Conservation (phyloP, 768 basidiomycete species). For the Macrocybe gigantea region DNA sequence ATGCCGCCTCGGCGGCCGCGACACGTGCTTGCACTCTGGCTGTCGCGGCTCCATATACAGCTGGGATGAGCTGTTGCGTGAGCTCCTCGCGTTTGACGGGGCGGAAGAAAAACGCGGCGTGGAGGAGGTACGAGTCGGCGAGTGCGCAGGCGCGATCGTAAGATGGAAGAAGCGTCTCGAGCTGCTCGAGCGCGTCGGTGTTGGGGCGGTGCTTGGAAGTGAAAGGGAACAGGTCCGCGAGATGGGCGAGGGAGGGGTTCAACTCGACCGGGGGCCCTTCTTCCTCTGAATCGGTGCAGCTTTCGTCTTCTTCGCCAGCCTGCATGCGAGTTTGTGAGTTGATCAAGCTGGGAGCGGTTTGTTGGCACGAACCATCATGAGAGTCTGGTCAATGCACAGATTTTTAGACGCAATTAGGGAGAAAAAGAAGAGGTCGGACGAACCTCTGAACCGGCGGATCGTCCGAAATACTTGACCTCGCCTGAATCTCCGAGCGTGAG, state of each 20-base stretch:
- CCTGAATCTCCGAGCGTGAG: conserved; percentile 57
- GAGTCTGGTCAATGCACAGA: conserved; percentile 20
- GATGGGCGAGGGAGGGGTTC: conserved; percentile 26
- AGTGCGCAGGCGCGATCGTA: conserved; percentile 34
- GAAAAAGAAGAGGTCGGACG: conserved; percentile 4
- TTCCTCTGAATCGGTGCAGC: conserved; percentile 13
- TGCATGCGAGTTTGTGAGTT: conserved; percentile 5
- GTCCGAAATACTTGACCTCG: conserved; percentile 58
- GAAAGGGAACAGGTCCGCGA: conserved; percentile 38
- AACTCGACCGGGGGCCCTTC: conserved; percentile 16
- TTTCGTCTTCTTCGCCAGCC: conserved; percentile 27
- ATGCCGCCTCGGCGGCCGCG: conserved; percentile 2
- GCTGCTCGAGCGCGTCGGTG: conserved; percentile 19
- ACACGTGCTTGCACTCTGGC: conserved; percentile 8
- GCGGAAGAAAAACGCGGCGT: conserved; percentile 44
- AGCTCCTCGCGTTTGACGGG: conserved; percentile 46
- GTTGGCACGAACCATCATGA: conserved; percentile 22
- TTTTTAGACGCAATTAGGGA: not conserved
- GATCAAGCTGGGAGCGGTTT: not conserved
- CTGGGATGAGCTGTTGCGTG: conserved; percentile 29
- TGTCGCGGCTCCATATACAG: conserved; percentile 27
- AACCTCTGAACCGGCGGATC: conserved; percentile 60
- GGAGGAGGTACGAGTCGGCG: conserved; percentile 36
- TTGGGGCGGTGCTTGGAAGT: conserved; percentile 25
- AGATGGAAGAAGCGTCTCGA: conserved; percentile 39